Evolutionary conservation across 2,329 filamentous ascomycete genomes (phyloP).

Genomic region (Alternaria metachromatica): DNA sequence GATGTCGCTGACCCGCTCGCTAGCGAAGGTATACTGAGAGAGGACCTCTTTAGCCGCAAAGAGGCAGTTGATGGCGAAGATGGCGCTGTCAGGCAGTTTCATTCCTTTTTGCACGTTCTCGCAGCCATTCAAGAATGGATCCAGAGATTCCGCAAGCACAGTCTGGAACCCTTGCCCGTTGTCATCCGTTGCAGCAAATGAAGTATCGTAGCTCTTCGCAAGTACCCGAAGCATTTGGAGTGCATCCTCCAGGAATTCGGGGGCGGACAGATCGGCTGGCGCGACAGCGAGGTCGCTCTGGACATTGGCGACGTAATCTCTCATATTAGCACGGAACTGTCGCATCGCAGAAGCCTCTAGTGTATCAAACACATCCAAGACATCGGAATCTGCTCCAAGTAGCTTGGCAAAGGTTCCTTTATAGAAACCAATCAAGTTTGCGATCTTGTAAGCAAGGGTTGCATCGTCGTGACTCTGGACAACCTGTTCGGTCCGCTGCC

Average conservation of each 20-base stretch:
- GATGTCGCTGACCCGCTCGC: constrained; percentile 62
- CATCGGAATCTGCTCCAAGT: constrained; percentile 70
- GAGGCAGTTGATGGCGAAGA: constrained; percentile 78
- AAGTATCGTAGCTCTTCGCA: constrained; percentile 87
- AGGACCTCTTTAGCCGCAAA: constrained; percentile 65
- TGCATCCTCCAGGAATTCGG: constrained; percentile 80
- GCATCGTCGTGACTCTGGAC: constrained; percentile 92
- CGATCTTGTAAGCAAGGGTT: constrained; percentile 85
- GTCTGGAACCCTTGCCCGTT: constrained; percentile 74
- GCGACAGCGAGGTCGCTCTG: constrained; percentile 74
- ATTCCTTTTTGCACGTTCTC: constrained; percentile 71
- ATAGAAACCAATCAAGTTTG: constrained; percentile 90
- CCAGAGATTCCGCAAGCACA: constrained; percentile 78
- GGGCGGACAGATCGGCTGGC: constrained; percentile 76
- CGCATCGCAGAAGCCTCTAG: constrained; percentile 79
- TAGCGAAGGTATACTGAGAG: constrained; percentile 68
- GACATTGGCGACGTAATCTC: constrained; percentile 77
- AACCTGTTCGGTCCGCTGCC: constrained; percentile 88
- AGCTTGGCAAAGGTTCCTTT: constrained; percentile 82
- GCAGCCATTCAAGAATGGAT: constrained; percentile 83
- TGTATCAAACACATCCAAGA: constrained; percentile 71
- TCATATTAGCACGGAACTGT: constrained; percentile 81
- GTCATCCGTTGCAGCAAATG: constrained; percentile 64
- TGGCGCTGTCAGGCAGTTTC: constrained; percentile 64
- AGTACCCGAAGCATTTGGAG: constrained; percentile 78